A percentile compares a stretch with the other conserved stretches of the same genome.
Evolutionary conservation across 1,284 basidiomycete species (phyloP).

Genomic region (Fistulinella cinereoalba): DNA sequence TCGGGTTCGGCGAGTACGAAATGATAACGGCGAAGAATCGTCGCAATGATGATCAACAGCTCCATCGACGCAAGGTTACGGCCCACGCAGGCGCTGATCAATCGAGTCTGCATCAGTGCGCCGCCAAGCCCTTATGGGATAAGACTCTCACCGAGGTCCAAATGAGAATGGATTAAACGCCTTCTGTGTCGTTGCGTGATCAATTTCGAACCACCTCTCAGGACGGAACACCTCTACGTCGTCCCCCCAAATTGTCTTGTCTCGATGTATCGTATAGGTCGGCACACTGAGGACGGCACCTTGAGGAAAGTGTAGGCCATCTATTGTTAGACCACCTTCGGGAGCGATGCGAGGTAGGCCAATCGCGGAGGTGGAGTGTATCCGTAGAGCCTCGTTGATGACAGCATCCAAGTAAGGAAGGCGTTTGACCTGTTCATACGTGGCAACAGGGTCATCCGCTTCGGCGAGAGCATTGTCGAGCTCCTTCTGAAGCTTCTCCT

Average conservation of each 20-base stretch:
- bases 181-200: conserved; percentile 57
- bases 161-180: conserved; percentile 77
- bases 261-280: conserved; percentile 77
- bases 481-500: conserved; percentile 74
- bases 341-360: conserved; percentile 81
- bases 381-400: conserved; percentile 78
- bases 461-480: conserved; percentile 72
- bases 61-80: conserved; percentile 76
- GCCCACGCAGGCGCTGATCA: conserved; percentile 63
- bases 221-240: conserved; percentile 77
- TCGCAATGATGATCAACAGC: conserved; percentile 69
- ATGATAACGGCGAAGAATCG: conserved; percentile 70
- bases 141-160: conserved; percentile 52
- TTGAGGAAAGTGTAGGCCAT: conserved; percentile 60
- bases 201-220: conserved; percentile 78
- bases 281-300: conserved; percentile 76
- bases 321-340: conserved; percentile 60
- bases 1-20: conserved; percentile 60
- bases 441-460: conserved; percentile 54
- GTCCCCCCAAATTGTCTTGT: conserved; percentile 68
- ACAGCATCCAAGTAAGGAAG: conserved; percentile 78
- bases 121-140: not conserved
- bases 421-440: conserved; percentile 61
- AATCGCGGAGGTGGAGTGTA: conserved; percentile 78
- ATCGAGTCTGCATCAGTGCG: conserved; percentile 1